Percentiles rank a stretch among this genome's conserved stretches.
Conservation (phyloP, 768 basidiomycete genomes). For the Boletus reticulatus region DNA sequence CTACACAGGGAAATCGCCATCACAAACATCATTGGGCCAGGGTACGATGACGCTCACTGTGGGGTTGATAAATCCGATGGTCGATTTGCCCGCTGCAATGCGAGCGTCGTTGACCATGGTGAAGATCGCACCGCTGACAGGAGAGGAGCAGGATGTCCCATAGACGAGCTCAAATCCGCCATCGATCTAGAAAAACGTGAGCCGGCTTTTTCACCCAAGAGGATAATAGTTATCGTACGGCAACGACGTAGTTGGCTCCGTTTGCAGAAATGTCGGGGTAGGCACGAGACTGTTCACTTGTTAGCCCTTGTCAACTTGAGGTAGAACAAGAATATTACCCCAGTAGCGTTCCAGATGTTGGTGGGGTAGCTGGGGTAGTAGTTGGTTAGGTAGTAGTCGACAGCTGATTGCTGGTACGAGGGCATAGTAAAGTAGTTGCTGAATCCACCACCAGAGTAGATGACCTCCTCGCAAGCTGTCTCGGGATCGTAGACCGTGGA, state of each 20-base stretch:
- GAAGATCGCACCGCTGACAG: conserved; percentile 31
- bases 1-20: not conserved
- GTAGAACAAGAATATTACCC: not conserved
- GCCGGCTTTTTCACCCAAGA: too few species aligned
- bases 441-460: conserved; percentile 44
- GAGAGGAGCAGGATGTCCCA: conserved; percentile 36
- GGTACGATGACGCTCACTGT: not conserved
- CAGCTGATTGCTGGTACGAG: conserved; percentile 37
- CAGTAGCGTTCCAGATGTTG: conserved; percentile 29
- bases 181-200: conserved; percentile 8
- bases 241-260: conserved; percentile 31
- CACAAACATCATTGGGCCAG: not conserved
- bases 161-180: conserved; percentile 25
- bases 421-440: conserved; percentile 43
- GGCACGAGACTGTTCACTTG: conserved; percentile 30
- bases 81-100: conserved; percentile 28
- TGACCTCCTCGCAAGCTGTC: conserved; percentile 42
- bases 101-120: conserved; percentile 41
- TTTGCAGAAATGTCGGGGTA: conserved; percentile 40
- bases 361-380: conserved; percentile 25
- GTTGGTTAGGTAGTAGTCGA: conserved; percentile 31
- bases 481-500: conserved; percentile 45
- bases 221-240: not conserved
- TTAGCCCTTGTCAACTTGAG: too few species aligned
- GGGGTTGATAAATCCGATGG: conserved; percentile 23